Evolutionary conservation across 768 basidiomycete genomes (phyloP).

Genomic region (Lentinula detonsa): DNA sequence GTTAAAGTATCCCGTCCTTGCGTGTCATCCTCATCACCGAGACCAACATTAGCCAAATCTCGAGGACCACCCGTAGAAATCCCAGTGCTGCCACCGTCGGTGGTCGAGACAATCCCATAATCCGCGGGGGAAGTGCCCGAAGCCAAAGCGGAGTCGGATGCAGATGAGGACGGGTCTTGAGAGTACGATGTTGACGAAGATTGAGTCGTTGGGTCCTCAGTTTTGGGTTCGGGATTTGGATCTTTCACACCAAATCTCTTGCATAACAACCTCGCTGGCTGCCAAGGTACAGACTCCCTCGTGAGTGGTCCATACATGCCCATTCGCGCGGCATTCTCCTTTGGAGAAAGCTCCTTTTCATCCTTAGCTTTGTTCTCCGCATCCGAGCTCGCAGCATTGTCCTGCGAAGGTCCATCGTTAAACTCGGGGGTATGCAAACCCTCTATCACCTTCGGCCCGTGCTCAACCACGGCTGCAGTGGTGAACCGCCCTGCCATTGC

Average conservation of each 20-base stretch:
- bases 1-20: slow-evolving; percentile 87
- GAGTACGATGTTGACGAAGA: not conserved
- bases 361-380: slow-evolving; percentile 38
- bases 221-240: slow-evolving; percentile 51
- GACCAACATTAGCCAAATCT: slow-evolving; percentile 77
- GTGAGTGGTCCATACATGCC: slow-evolving; percentile 93
- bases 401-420: slow-evolving; percentile 14
- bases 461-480: slow-evolving; percentile 67
- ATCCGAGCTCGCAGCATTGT: not conserved
- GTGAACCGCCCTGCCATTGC: slow-evolving; percentile 97
- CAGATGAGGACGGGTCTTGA: not conserved
- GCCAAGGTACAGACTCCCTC: slow-evolving; percentile 67
- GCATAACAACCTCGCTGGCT: slow-evolving; percentile 80
- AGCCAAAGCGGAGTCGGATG: not conserved
- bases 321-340: slow-evolving; percentile 71
- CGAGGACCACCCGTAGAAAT: slow-evolving; percentile 25
- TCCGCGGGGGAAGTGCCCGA: not conserved
- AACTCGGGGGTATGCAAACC: slow-evolving; percentile 59
- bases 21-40: slow-evolving; percentile 80
- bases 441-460: slow-evolving; percentile 53
- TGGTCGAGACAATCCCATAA: not conserved
- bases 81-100: slow-evolving; percentile 12
- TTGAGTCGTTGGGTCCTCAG: not conserved
- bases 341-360: slow-evolving; percentile 60
- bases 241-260: slow-evolving; percentile 93